A percentile compares a stretch with the other conserved stretches of the same genome.
These are phyloP conservation scores for Piloderma croceum DNA, from an alignment of 768 basidiomycete species.

Conservation along the genomic window DNA sequence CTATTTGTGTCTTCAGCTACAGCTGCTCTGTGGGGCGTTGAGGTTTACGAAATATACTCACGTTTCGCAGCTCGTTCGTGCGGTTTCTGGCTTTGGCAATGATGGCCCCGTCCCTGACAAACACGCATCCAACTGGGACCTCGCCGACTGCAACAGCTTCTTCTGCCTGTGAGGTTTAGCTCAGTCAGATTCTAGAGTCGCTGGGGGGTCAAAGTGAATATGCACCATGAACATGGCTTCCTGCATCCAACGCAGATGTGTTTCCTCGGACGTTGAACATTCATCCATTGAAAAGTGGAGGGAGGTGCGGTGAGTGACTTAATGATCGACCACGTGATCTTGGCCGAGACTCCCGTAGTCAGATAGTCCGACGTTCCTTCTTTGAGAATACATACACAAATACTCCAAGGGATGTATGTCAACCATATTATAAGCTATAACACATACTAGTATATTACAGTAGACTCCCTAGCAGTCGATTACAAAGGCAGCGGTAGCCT, in stretches of 20 bases:
- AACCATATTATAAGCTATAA: no score
- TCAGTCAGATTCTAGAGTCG: constrained; percentile 6
- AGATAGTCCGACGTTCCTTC: no score
- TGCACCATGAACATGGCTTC: constrained; percentile 79
- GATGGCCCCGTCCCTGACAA: constrained; percentile 69
- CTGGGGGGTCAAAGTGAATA: not conserved
- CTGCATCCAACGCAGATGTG: constrained; percentile 68
- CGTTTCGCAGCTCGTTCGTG: constrained; percentile 92
- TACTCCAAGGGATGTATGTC: no score
- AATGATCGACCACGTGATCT: no score
- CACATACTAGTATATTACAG: no score
- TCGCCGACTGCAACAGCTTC: constrained; percentile 82
- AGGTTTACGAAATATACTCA: constrained; percentile 32
- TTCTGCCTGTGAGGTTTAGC: constrained; percentile 49
- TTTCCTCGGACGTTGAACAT: no score
- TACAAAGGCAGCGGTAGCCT: no score
- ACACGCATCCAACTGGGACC: constrained; percentile 96
- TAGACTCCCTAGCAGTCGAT: no score
- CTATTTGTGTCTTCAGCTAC: constrained; percentile 36
- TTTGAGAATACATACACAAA: no score
- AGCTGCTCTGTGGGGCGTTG: constrained; percentile 4
- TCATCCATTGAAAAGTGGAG: no score
- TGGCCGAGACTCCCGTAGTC: no score
- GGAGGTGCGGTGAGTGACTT: no score
- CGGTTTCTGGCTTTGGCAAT: constrained; percentile 88